Evolutionary conservation across 805 yeast species (phyloP).

Genomic region (Yamadazyma ubonensis): DNA sequence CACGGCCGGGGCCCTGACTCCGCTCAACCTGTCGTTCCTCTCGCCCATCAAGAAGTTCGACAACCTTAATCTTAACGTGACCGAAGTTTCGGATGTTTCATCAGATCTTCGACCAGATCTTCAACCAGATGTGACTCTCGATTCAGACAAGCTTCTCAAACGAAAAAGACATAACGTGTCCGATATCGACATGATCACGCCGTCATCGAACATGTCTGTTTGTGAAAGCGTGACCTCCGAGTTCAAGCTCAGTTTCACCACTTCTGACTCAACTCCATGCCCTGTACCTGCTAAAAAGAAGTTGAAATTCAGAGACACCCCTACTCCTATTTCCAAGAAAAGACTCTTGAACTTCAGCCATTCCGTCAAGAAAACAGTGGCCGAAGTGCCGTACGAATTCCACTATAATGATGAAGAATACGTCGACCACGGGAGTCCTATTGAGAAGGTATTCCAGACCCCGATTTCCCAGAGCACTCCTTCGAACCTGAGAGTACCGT

Average conservation of each 20-base stretch:
- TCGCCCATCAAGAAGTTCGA: conserved; percentile 39
- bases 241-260: conserved; percentile 15
- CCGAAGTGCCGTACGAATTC: conserved; percentile 13
- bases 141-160: too few species aligned
- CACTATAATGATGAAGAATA: conserved; percentile 12
- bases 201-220: conserved; percentile 15
- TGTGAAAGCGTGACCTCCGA: conserved; percentile 11
- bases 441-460: conserved; percentile 7
- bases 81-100: conserved; percentile 15
- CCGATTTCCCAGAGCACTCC: conserved; percentile 2
- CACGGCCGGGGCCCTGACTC: conserved; percentile 14
- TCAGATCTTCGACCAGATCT: too few species aligned
- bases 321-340: conserved; percentile 17
- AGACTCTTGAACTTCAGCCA: conserved; percentile 30
- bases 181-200: conserved; percentile 18
- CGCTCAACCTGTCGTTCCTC: conserved; percentile 20
- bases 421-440: conserved; percentile 13
- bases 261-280: conserved; percentile 43
- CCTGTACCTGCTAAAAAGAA: conserved; percentile 40
- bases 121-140: too few species aligned
- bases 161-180: conserved; percentile 25
- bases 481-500: not conserved
- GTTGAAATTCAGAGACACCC: conserved; percentile 25
- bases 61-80: conserved; percentile 29
- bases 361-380: conserved; percentile 29